Percentiles rank a stretch among this genome's conserved stretches.
These are phyloP conservation scores for Limtongia smithiae DNA, from an alignment of 805 yeast species.

Conservation along the genomic window DNA sequence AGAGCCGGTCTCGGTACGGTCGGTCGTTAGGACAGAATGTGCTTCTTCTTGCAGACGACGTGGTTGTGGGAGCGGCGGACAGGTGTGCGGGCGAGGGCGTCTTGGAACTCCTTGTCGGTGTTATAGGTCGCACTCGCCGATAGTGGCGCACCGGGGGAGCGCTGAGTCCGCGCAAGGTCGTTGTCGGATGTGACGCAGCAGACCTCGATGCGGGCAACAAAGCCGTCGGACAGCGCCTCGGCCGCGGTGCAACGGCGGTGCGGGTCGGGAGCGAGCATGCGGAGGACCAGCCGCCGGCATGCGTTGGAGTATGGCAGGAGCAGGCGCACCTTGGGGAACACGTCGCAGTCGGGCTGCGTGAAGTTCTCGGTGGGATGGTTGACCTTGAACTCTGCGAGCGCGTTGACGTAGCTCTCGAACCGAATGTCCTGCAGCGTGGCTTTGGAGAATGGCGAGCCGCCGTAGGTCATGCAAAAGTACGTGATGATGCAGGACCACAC, in stretches of 20 bases:
- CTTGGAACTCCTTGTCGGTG: slow-evolving; percentile 13
- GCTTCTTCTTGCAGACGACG: slow-evolving; percentile 15
- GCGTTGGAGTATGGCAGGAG: slow-evolving; percentile 23
- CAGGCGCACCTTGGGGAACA: slow-evolving; percentile 19
- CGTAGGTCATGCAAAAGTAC: slow-evolving; percentile 72
- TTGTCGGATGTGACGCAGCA: slow-evolving; percentile 24
- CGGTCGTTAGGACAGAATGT: not conserved
- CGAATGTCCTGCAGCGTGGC: slow-evolving; percentile 33
- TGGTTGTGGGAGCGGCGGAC: slow-evolving; percentile 22
- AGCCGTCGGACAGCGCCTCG: slow-evolving; percentile 73
- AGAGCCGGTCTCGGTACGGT: no score
- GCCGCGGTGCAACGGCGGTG: slow-evolving; percentile 67
- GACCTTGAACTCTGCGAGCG: slow-evolving; percentile 13
- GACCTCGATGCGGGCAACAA: slow-evolving; percentile 45
- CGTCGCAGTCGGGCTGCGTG: slow-evolving; percentile 9
- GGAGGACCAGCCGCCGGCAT: slow-evolving; percentile 49
- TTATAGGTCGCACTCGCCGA: slow-evolving; percentile 6
- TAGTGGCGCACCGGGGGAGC: not conserved
- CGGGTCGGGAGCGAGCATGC: slow-evolving; percentile 84
- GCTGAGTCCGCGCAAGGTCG: not conserved
- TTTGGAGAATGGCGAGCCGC: slow-evolving; percentile 35
- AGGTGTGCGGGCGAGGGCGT: slow-evolving; percentile 10
- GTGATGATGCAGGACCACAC: slow-evolving; percentile 93
- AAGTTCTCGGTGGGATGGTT: slow-evolving; percentile 26
- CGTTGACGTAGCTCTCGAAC: slow-evolving; percentile 24